A percentile compares a stretch with the other conserved stretches of the same genome.
Conservation (phyloP, 306 rosid genomes). For the Glycine tomentella region DNA sequence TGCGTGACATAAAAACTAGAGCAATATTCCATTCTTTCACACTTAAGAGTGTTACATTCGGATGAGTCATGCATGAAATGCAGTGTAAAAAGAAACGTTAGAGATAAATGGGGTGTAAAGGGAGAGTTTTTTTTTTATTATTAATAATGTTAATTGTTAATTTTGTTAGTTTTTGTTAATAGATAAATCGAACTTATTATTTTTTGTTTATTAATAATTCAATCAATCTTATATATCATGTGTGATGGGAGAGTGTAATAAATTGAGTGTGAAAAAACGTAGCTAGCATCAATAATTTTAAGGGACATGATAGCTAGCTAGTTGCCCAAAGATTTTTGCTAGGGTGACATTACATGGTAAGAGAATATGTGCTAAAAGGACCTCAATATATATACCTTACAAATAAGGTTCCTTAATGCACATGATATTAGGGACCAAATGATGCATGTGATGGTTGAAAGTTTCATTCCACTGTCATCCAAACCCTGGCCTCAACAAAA, state of each 20-base stretch:
- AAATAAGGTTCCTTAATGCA: conserved; percentile 54
- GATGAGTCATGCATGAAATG: not conserved
- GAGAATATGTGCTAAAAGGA: conserved; percentile 54
- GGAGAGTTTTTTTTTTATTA: no score
- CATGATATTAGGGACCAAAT: conserved; percentile 68
- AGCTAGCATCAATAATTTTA: conserved; percentile 12
- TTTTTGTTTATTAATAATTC: no score
- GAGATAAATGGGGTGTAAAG: not conserved
- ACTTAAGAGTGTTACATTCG: not conserved
- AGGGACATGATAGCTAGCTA: conserved; percentile 51
- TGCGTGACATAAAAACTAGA: conserved; percentile 32
- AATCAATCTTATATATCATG: no score
- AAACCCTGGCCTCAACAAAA: conserved; percentile 35
- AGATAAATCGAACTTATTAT: no score
- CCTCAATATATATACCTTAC: conserved; percentile 41
- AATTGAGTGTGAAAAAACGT: not conserved
- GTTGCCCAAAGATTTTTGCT: conserved; percentile 49
- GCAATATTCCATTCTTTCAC: not conserved
- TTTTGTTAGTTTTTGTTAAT: no score
- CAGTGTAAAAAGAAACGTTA: not conserved
- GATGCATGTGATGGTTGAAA: conserved; percentile 60
- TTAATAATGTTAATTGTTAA: no score
- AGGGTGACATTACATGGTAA: conserved; percentile 51
- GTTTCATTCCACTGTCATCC: conserved; percentile 49
- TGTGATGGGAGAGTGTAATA: not conserved